phyloP scores from a whole-genome alignment of 2,329 filamentous ascomycete genomes.

The Fusarium palustre region DNA sequence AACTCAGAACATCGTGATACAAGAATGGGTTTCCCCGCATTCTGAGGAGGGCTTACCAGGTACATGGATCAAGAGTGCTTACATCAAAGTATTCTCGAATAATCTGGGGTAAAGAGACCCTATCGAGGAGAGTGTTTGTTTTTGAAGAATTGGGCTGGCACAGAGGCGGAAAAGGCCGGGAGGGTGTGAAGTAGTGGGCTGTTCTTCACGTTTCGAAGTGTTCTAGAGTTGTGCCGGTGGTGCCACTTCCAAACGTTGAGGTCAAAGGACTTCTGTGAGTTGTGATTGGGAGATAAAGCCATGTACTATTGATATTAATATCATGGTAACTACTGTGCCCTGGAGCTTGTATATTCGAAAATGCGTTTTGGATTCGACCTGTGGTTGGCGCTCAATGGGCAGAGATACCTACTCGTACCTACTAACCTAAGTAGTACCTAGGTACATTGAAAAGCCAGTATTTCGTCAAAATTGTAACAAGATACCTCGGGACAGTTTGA shows the following conservation, averaged over 20 bases:
- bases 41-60: not conserved
- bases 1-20: conserved; percentile 7
- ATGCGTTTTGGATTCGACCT: not conserved
- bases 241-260: conserved; percentile 31
- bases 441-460: not conserved
- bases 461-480: not conserved
- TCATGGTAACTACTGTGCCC: not conserved
- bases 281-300: conserved; percentile 11
- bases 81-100: conserved; percentile 16
- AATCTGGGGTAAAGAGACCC: conserved; percentile 40
- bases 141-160: not conserved
- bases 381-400: not conserved
- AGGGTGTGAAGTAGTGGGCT: conserved; percentile 39
- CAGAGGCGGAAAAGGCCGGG: conserved; percentile 18
- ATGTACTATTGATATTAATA: not conserved
- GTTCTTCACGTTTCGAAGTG: conserved; percentile 32
- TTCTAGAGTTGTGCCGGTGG: conserved; percentile 43
- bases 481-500: not conserved
- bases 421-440: too few species aligned
- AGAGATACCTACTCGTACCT: not conserved
- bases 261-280: conserved; percentile 4
- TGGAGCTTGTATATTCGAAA: not conserved
- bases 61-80: not conserved
- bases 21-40: conserved; percentile 27
- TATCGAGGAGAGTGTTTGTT: not conserved